phyloP scores from a whole-genome alignment of 225 moss, liverwort and hornwort species.

The Antitrichia curtipendula region DNA sequence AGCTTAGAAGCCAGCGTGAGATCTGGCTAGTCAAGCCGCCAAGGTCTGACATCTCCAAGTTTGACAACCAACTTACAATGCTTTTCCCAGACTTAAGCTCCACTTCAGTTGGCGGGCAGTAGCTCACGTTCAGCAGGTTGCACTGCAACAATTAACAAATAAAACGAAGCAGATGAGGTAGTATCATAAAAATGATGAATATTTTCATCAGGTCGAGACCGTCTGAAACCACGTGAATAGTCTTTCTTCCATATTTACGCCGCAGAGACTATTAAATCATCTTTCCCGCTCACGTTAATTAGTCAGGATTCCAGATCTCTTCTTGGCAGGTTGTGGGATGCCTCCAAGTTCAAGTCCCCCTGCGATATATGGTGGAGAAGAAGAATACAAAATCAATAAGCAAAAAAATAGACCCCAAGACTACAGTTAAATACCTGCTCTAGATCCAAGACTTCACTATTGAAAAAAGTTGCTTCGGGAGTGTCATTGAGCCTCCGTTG shows the following conservation, averaged over 20 bases:
- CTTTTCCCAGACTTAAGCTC: conserved; percentile 60
- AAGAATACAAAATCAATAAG: background rate
- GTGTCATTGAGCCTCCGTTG: background rate
- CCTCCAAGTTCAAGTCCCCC: background rate
- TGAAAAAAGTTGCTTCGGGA: background rate
- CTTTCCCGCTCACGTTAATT: background rate
- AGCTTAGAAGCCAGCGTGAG: background rate
- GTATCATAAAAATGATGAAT: background rate
- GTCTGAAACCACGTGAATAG: background rate
- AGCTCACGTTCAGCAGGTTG: conserved; percentile 89
- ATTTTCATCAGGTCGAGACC: background rate
- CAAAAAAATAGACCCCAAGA: background rate
- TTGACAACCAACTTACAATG: conserved; percentile 39
- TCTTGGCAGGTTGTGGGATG: background rate
- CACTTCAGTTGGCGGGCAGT: conserved; percentile 85
- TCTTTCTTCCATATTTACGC: background rate
- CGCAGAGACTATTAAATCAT: background rate
- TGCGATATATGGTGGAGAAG: background rate
- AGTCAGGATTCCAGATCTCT: background rate
- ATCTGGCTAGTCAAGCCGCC: background rate
- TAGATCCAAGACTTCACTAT: conserved; percentile 29
- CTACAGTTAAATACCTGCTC: conserved; percentile 35
- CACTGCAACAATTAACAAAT: conserved; percentile 39
- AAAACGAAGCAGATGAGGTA: background rate
- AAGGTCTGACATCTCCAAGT: background rate